These are phyloP conservation scores for Russula compacta DNA, from an alignment of 768 basidiomycete genomes.

Conservation along the genomic window DNA sequence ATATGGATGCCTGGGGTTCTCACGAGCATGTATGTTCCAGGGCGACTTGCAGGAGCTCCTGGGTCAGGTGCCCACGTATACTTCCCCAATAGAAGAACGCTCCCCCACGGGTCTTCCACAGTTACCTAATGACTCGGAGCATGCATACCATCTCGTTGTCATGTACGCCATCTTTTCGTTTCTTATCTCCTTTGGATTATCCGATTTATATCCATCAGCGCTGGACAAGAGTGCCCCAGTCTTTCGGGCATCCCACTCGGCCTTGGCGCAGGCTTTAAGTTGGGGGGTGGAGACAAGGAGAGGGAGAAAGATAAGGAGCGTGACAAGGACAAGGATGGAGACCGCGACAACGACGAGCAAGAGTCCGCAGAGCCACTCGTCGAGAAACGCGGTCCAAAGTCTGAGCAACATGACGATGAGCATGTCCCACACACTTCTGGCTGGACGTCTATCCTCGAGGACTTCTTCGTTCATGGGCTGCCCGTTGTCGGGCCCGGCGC, in stretches of 20 bases:
- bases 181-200: not conserved
- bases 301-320: conserved; percentile 29
- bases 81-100: conserved; percentile 19
- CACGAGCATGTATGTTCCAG: conserved; percentile 30
- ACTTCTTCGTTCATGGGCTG: conserved; percentile 49
- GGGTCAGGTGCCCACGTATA: conserved; percentile 46
- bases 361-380: conserved; percentile 18
- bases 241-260: conserved; percentile 73
- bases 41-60: conserved; percentile 67
- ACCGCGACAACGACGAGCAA: conserved; percentile 4
- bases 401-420: conserved; percentile 15
- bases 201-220: conserved; percentile 31
- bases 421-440: conserved; percentile 33
- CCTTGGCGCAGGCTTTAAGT: conserved; percentile 66
- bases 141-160: conserved; percentile 74
- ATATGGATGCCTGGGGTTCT: not conserved
- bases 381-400: conserved; percentile 26
- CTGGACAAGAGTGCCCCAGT: conserved; percentile 79
- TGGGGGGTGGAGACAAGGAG: conserved; percentile 36
- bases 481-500: conserved; percentile 4
- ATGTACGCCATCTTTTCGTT: conserved; percentile 41
- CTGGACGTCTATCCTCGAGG: conserved; percentile 71
- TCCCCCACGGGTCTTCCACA: conserved; percentile 27
- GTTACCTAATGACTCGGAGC: conserved; percentile 46
- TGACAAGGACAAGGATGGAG: conserved; percentile 27